Evolutionary conservation across 208 protist species (phyloP).

Genomic region (Acanthamoeba divionensis): DNA sequence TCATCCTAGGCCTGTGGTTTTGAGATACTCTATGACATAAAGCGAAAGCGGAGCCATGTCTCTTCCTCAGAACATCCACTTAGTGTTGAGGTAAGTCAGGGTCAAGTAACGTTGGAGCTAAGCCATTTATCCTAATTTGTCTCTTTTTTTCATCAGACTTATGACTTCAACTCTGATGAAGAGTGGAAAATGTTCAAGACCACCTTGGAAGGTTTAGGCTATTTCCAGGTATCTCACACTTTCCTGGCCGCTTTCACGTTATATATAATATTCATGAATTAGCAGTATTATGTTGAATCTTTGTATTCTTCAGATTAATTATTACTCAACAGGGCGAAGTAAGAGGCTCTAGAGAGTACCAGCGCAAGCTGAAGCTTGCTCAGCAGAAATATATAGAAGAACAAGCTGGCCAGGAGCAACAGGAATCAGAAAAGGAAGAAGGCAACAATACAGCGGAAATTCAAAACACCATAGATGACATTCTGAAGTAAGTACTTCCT

Average conservation of each 20-base stretch:
- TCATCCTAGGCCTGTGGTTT: neutral
- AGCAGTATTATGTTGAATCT: neutral
- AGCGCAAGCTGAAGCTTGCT: neutral
- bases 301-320: neutral
- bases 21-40: constrained; percentile 24
- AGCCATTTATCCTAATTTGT: neutral
- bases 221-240: neutral
- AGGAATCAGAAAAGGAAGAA: neutral
- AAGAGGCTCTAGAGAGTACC: constrained; percentile 1
- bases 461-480: neutral
- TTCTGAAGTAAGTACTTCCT: too few species aligned
- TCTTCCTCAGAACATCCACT: neutral
- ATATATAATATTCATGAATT: too few species aligned
- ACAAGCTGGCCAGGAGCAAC: neutral
- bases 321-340: neutral
- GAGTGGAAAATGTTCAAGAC: neutral
- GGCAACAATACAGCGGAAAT: neutral
- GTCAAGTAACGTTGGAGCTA: neutral
- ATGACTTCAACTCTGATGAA: neutral
- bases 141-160: neutral
- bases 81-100: neutral
- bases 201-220: neutral
- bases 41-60: neutral
- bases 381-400: constrained; percentile 32
- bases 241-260: neutral